Conservation (phyloP, 2,329 filamentous ascomycete species). For the Aurifilum marmelostoma region DNA sequence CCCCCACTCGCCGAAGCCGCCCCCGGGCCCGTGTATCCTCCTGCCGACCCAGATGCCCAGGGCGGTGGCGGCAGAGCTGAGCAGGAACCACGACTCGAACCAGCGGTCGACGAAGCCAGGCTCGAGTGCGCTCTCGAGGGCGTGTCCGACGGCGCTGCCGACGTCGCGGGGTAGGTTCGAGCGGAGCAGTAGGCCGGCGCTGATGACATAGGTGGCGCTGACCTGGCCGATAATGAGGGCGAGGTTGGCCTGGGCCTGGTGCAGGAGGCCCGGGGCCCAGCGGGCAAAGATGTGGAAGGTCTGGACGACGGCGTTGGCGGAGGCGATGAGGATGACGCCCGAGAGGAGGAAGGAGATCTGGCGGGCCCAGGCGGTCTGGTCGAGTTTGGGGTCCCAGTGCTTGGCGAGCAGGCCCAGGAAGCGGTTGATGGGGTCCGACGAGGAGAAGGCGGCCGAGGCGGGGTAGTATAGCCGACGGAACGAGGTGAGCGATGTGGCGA, state of each 20-base stretch:
- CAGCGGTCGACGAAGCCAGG: conserved; percentile 75
- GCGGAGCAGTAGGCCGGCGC: conserved; percentile 73
- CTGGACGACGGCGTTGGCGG: conserved; percentile 81
- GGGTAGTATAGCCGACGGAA: conserved; percentile 60
- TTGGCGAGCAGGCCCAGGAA: conserved; percentile 78
- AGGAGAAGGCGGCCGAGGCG: conserved; percentile 57
- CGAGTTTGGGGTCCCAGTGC: conserved; percentile 81
- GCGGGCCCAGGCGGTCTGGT: conserved; percentile 81
- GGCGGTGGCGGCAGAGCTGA: conserved; percentile 67
- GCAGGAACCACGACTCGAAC: conserved; percentile 87
- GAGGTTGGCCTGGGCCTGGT: conserved; percentile 75
- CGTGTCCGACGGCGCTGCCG: conserved; percentile 75
- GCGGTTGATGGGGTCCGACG: conserved; percentile 82
- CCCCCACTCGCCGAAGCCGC: conserved; percentile 42
- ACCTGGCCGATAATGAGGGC: conserved; percentile 81
- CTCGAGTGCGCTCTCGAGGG: conserved; percentile 75
- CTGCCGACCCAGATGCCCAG: conserved; percentile 74
- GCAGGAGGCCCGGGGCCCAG: conserved; percentile 71
- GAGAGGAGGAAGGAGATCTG: conserved; percentile 84
- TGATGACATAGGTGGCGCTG: conserved; percentile 83
- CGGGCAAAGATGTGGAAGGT: conserved; percentile 81
- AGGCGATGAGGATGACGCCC: conserved; percentile 79
- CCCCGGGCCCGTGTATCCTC: conserved; percentile 52
- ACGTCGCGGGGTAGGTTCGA: conserved; percentile 80
- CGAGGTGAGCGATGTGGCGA: conserved; percentile 70